Percentiles rank a stretch among this genome's conserved stretches.
These are phyloP conservation scores for Austroboletus novae-zelandiae DNA, from an alignment of 1,284 basidiomycete genomes.

Conservation along the genomic window DNA sequence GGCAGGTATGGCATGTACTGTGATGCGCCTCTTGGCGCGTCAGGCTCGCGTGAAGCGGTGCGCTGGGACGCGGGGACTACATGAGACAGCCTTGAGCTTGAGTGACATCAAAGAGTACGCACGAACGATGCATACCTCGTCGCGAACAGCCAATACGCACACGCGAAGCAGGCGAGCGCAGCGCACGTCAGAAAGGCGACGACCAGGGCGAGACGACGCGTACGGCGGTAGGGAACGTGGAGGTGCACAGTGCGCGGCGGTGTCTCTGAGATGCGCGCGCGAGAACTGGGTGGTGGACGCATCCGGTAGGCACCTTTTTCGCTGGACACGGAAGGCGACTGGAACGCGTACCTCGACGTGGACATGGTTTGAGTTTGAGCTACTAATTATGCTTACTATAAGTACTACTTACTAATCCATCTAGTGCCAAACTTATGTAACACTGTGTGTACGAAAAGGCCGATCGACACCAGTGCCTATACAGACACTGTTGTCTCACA, in stretches of 20 bases:
- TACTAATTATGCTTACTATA: no score
- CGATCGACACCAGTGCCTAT: no score
- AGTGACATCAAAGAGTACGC: slow-evolving; percentile 20
- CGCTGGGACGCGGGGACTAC: slow-evolving; percentile 22
- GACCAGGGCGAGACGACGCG: slow-evolving; percentile 36
- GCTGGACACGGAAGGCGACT: slow-evolving; percentile 60
- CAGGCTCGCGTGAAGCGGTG: slow-evolving; percentile 3
- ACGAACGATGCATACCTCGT: slow-evolving; percentile 51
- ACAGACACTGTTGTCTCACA: slow-evolving; percentile 7
- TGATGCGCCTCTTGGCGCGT: background rate
- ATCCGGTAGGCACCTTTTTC: slow-evolving; percentile 65
- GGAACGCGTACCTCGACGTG: slow-evolving; percentile 19
- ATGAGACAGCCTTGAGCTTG: slow-evolving; percentile 12
- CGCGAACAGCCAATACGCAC: slow-evolving; percentile 61
- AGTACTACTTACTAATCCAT: no score
- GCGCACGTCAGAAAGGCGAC: slow-evolving; percentile 47
- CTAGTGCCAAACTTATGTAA: no score
- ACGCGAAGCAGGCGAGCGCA: slow-evolving; percentile 51
- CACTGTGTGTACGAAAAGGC: no score
- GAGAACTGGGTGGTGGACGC: slow-evolving; percentile 39
- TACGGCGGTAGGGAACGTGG: slow-evolving; percentile 22
- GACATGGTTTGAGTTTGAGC: background rate
- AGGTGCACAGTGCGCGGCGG: slow-evolving; percentile 4
- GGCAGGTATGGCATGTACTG: background rate
- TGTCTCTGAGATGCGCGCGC: slow-evolving; percentile 11